Conservation (phyloP, 352 stramenopile genomes). For the Blastocystis sp. region DNA sequence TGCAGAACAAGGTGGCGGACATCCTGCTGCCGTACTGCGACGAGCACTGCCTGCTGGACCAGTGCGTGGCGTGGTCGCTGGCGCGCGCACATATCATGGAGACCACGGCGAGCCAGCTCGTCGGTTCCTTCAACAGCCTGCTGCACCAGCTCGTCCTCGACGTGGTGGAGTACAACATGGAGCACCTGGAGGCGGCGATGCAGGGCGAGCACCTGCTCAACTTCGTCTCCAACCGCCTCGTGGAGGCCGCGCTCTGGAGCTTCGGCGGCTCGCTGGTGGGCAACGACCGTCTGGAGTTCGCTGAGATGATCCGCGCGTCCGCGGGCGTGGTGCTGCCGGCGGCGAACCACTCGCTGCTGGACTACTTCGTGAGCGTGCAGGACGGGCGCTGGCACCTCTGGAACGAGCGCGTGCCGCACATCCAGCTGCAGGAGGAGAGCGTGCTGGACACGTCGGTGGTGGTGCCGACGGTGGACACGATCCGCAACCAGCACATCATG, state of each 20-base stretch:
- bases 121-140: constrained; percentile 95
- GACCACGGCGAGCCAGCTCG: constrained; percentile 87
- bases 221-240: constrained; percentile 94
- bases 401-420: constrained; percentile 91
- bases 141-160: constrained; percentile 89
- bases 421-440: constrained; percentile 95
- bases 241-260: constrained; percentile 97
- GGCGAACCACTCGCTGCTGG: constrained; percentile 83
- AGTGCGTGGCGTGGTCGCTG: constrained; percentile 90
- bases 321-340: constrained; percentile 85
- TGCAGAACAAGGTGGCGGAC: constrained; percentile 71
- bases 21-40: constrained; percentile 78
- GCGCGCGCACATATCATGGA: constrained; percentile 92
- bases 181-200: constrained; percentile 96
- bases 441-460: constrained; percentile 79
- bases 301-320: constrained; percentile 86
- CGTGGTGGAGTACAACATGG: constrained; percentile 97
- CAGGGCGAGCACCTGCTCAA: constrained; percentile 90
- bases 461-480: constrained; percentile 98
- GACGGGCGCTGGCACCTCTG: constrained; percentile 95
- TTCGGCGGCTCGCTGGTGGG: constrained; percentile 95
- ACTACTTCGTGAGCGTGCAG: constrained; percentile 94
- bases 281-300: constrained; percentile 87
- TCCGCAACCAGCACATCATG: constrained; percentile 96
- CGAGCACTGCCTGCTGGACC: constrained; percentile 82